Percentiles rank a stretch among this genome's conserved stretches.
These are phyloP conservation scores for Vitis hybrid DNA, from an alignment of 177 flowering plant species.

Conservation along the genomic window DNA sequence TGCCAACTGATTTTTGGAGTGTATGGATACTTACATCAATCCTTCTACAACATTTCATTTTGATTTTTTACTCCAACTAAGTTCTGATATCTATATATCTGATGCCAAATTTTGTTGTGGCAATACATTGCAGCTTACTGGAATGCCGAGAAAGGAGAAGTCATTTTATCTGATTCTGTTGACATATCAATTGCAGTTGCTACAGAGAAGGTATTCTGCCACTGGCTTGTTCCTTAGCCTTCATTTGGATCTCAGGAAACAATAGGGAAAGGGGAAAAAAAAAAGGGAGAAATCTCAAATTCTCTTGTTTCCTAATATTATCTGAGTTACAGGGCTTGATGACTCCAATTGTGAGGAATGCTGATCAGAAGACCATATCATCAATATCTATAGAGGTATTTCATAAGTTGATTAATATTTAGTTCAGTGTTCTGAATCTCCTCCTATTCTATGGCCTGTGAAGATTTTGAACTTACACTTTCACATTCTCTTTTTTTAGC, in stretches of 20 bases:
- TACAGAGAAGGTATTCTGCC: conserved; percentile 77
- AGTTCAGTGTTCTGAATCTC: not conserved
- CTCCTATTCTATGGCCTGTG: too few species aligned
- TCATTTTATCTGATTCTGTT: conserved; percentile 61
- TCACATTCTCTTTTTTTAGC: too few species aligned
- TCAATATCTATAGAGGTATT: conserved; percentile 85
- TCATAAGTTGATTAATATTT: not conserved
- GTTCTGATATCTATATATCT: not conserved
- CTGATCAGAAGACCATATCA: conserved; percentile 89
- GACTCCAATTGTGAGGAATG: conserved; percentile 94
- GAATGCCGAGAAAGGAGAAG: conserved; percentile 75
- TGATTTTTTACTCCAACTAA: not conserved
- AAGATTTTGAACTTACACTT: too few species aligned
- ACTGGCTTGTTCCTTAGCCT: not conserved
- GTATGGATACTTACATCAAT: too few species aligned
- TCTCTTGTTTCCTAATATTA: not conserved
- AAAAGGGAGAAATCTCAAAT: too few species aligned
- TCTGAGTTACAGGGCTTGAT: conserved; percentile 74
- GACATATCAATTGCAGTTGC: conserved; percentile 98
- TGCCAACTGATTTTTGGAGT: too few species aligned
- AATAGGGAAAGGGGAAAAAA: too few species aligned
- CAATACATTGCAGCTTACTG: conserved; percentile 61
- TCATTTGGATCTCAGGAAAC: not conserved
- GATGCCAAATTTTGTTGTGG: conserved; percentile 1
- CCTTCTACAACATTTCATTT: not conserved